Evolutionary conservation across 352 stramenopile species (phyloP).

Genomic region (Phytophthora ohioensis): DNA sequence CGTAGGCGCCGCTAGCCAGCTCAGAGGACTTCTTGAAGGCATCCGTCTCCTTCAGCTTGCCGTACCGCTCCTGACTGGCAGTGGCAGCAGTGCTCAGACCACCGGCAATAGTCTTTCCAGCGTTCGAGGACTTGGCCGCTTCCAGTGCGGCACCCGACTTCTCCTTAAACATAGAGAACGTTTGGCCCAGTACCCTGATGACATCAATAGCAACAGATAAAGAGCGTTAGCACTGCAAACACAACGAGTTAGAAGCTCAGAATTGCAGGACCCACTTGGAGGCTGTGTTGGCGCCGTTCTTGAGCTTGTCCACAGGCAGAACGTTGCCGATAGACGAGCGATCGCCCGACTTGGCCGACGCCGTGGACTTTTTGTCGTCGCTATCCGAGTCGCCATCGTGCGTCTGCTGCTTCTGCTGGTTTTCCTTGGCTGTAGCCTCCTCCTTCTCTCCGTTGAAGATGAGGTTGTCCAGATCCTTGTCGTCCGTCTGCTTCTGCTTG

Average conservation of each 20-base stretch:
- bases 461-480: constrained; percentile 86
- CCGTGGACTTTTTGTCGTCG: constrained; percentile 47
- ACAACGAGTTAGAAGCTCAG: not conserved
- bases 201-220: constrained; percentile 1
- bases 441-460: constrained; percentile 87
- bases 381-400: constrained; percentile 50
- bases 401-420: constrained; percentile 42
- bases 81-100: constrained; percentile 70
- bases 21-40: constrained; percentile 86
- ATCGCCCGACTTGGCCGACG: constrained; percentile 57
- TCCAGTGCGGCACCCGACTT: constrained; percentile 79
- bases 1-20: constrained; percentile 63
- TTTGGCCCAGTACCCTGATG: constrained; percentile 70
- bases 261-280: constrained; percentile 60
- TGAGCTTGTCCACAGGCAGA: constrained; percentile 88
- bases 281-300: constrained; percentile 86
- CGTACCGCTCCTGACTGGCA: constrained; percentile 77
- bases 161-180: constrained; percentile 73
- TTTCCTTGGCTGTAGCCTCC: constrained; percentile 32
- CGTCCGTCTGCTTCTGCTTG: constrained; percentile 68
- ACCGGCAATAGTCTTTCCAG: constrained; percentile 69
- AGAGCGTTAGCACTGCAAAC: not conserved
- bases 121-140: constrained; percentile 82
- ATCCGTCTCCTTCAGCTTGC: constrained; percentile 85
- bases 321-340: constrained; percentile 81